These are phyloP conservation scores for Candida sp. DNA, from an alignment of 1,139 yeast species.

Conservation along the genomic window DNA sequence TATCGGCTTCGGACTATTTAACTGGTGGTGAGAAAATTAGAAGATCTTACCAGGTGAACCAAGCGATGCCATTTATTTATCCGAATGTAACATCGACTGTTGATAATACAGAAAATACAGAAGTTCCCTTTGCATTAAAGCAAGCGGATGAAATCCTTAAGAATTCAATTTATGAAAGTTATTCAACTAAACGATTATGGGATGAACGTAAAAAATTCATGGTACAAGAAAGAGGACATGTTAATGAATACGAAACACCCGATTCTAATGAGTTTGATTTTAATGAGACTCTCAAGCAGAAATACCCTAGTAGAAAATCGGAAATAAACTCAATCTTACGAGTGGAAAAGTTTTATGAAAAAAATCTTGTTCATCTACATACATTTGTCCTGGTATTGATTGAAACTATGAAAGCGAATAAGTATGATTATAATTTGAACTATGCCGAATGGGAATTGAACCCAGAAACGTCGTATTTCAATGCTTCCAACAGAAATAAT, in stretches of 20 bases:
- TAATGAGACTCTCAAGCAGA: conserved; percentile 11
- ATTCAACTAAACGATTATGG: conserved; percentile 69
- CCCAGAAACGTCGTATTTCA: conserved; percentile 27
- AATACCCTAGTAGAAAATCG: conserved; percentile 28
- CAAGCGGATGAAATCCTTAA: conserved; percentile 70
- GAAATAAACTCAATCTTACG: conserved; percentile 47
- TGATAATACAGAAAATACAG: conserved; percentile 17
- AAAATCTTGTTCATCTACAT: conserved; percentile 51
- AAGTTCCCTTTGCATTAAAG: conserved; percentile 68
- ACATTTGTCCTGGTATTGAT: conserved; percentile 63
- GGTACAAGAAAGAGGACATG: conserved; percentile 74
- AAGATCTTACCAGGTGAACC: conserved; percentile 75
- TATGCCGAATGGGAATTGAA: conserved; percentile 38
- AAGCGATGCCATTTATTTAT: conserved; percentile 74
- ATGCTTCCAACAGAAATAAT: conserved; percentile 8
- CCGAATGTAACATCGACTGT: conserved; percentile 32
- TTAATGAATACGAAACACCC: conserved; percentile 19
- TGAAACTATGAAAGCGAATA: conserved; percentile 55
- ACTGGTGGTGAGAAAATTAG: conserved; percentile 64
- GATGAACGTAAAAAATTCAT: conserved; percentile 66
- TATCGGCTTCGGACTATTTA: conserved; percentile 56
- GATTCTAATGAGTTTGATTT: conserved; percentile 17
- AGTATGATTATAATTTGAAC: conserved; percentile 31
- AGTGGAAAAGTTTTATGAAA: conserved; percentile 58
- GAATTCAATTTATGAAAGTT: conserved; percentile 60